Evolutionary conservation across 192 early-diverging fungal species (phyloP), one percentile per base, ranked within the genome.

Genomic region (Chytriomyces hyalinus): DNA sequence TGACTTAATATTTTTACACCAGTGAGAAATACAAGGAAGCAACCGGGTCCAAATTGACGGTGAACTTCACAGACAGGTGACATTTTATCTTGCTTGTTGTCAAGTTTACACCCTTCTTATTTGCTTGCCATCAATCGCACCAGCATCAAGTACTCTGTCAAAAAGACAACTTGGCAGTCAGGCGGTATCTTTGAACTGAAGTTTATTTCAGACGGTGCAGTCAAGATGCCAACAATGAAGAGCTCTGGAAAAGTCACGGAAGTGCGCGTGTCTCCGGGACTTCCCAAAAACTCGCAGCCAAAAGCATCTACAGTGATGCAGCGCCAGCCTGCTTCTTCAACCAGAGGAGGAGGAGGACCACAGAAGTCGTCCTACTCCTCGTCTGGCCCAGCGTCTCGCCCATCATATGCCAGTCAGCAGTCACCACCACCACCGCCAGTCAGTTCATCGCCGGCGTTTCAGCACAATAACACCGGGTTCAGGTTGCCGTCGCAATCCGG

Each of bases 91-190:
- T 11, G 9, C 9, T 78, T 79, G 10, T 60, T 45, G 15, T 57
- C 1, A 57, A 36, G 36, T 36, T 4, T 61, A 1, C 20, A 10
- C 67, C 2, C 72, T 11, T 81, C 59, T 82, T 50, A 78, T 17
- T 76, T 73, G 45, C 24, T 49, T 4, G 11, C 28, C 1, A n/a
- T 10, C n/a, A 3, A 28, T 4, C 4, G 10, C 43, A 51, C 57
- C 57, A 88, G 79, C 57, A 87, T 89, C 70, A 82, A 83, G 44
- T 89, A 89, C 65, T 70, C 88, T 2, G 88, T 89, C 36, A 89
- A 89, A 73, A 89, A 89, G 61, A 89, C 88, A 3, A 88, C 83
- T 15, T 88, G 84, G 84, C 87, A 88, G 60, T 57, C 76, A 13
- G 87, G 87, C 46, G 87, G 87, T 8, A 62, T 61, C n/a, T 74